A percentile compares a stretch with the other conserved stretches of the same genome.
phyloP scores from a whole-genome alignment of 1,284 basidiomycete genomes.

The Cutaneotrichosporon daszewskae region DNA sequence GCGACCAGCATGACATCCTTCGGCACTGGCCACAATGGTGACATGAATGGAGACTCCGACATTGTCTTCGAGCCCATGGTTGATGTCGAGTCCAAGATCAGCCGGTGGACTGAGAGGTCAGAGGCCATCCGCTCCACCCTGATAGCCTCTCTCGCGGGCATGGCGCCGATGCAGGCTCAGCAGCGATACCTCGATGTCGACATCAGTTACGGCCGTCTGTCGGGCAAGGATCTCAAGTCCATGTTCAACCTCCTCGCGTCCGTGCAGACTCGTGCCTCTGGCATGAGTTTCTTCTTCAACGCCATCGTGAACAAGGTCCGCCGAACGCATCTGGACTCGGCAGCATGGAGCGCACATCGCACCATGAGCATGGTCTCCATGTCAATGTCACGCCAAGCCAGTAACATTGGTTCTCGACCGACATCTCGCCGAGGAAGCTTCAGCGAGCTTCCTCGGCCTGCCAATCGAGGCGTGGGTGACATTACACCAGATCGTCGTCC shows the following conservation, averaged over 20 bases:
- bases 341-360: slow-evolving; percentile 24
- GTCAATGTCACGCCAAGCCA: too few species aligned
- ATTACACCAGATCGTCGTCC: too few species aligned
- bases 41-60: too few species aligned
- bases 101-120: slow-evolving; percentile 32
- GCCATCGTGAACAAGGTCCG: slow-evolving; percentile 37
- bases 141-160: slow-evolving; percentile 28
- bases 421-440: too few species aligned
- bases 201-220: slow-evolving; percentile 39
- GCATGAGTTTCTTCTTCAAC: slow-evolving; percentile 47
- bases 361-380: neutral
- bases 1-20: slow-evolving; percentile 7
- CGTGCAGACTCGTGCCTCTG: slow-evolving; percentile 40
- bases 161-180: slow-evolving; percentile 38
- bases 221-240: slow-evolving; percentile 35
- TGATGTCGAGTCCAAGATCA: slow-evolving; percentile 16
- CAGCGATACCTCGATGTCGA: slow-evolving; percentile 42
- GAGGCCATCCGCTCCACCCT: slow-evolving; percentile 32
- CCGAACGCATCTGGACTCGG: slow-evolving; percentile 42
- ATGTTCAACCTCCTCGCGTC: slow-evolving; percentile 34
- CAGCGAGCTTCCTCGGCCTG: too few species aligned
- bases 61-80: neutral
- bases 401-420: too few species aligned
- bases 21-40: neutral
- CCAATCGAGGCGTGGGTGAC: too few species aligned